Percentiles rank a stretch among this genome's conserved stretches.
Conservation (phyloP, 805 yeast species). For the Saccharomycopsis schoenii region DNA sequence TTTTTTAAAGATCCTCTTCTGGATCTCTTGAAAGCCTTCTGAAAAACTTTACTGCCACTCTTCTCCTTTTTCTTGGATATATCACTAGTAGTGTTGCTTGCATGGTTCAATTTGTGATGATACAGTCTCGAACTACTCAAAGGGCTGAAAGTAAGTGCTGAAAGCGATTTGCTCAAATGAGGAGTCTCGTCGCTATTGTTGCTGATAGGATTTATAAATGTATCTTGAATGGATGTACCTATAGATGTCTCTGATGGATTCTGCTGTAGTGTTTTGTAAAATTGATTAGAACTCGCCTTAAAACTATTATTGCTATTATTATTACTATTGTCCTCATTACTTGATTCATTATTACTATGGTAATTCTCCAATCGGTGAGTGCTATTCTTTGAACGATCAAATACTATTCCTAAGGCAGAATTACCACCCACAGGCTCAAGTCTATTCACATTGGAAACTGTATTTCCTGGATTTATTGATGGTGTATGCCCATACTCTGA, state of each 20-base stretch:
- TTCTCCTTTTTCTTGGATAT: constrained; percentile 9
- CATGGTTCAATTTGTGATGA: constrained; percentile 4
- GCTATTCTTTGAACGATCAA: background rate
- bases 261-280: constrained; percentile 7
- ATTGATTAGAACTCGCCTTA: background rate
- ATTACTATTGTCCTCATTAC: background rate
- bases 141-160: constrained; percentile 17
- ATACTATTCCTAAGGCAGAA: background rate
- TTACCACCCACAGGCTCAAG: background rate
- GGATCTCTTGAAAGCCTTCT: constrained; percentile 2
- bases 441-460: background rate
- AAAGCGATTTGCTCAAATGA: constrained; percentile 8
- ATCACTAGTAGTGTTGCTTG: constrained; percentile 8
- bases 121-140: constrained; percentile 10
- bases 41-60: constrained; percentile 4
- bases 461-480: background rate
- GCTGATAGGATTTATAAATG: background rate
- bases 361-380: background rate
- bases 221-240: constrained; percentile 6
- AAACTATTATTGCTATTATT: background rate
- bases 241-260: constrained; percentile 11
- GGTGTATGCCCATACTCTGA: background rate
- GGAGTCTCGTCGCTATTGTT: background rate
- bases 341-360: background rate
- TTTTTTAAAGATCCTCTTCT: constrained; percentile 1